phyloP scores from a whole-genome alignment of 2,329 filamentous ascomycete species.

The Claviceps sorghi region DNA sequence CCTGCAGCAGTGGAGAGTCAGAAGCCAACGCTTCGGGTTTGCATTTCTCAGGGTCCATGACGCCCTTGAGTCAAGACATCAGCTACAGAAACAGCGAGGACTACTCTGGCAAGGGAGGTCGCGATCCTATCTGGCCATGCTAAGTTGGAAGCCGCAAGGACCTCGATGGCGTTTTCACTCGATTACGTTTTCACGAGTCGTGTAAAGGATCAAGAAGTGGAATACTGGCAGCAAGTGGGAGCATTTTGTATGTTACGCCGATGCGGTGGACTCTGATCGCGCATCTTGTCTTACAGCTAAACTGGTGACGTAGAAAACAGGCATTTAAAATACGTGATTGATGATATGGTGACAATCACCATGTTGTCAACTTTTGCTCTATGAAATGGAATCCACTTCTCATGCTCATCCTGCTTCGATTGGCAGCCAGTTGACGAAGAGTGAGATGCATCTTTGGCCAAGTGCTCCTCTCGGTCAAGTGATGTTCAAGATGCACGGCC shows the following conservation, averaged over 20 bases:
- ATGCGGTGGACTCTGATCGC: not conserved
- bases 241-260: not conserved
- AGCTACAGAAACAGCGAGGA: conserved; percentile 3
- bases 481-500: no score
- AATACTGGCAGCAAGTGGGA: not conserved
- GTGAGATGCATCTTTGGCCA: not conserved
- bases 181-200: not conserved
- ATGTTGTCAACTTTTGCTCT: not conserved
- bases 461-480: no score
- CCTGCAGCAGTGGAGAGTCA: conserved; percentile 7
- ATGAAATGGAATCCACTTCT: not conserved
- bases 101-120: not conserved
- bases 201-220: not conserved
- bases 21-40: not conserved
- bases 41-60: not conserved
- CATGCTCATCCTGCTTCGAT: not conserved
- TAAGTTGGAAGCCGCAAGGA: not conserved
- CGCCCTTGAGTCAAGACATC: not conserved
- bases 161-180: not conserved
- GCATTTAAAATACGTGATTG: not conserved
- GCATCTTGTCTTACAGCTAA: not conserved
- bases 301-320: not conserved
- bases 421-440: not conserved
- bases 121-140: not conserved
- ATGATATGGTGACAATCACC: not conserved